Conservation (phyloP, 495 filamentous ascomycete genomes). For the Margaritispora aquatica region DNA sequence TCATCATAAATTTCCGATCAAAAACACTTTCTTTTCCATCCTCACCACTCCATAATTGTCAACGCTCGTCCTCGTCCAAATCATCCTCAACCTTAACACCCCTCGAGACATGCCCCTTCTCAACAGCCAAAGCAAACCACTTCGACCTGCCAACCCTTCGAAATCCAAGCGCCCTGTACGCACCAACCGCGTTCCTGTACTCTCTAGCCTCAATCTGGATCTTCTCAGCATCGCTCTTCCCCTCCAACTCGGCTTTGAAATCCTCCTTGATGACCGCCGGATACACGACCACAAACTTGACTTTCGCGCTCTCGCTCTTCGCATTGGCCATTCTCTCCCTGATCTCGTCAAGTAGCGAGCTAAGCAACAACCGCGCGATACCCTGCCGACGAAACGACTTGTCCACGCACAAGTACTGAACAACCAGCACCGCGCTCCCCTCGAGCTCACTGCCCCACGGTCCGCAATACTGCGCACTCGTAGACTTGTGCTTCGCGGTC, state of each 20-base stretch:
- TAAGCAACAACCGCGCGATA: not conserved
- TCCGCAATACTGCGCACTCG: not conserved
- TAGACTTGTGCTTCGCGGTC: not conserved
- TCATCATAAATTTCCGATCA: no score
- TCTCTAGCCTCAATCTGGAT: not conserved
- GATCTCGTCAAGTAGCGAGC: not conserved
- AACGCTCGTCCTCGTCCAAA: not conserved
- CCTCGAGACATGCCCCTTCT: not conserved
- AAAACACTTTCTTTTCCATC: no score
- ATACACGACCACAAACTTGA: not conserved
- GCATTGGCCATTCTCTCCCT: not conserved
- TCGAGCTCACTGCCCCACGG: not conserved
- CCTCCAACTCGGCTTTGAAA: not conserved
- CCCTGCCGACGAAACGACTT: not conserved
- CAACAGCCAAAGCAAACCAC: slow-evolving; percentile 1
- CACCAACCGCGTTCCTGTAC: not conserved
- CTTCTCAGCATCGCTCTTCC: not conserved
- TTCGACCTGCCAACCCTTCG: not conserved
- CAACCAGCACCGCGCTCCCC: not conserved
- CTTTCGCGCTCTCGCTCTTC: not conserved
- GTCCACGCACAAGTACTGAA: not conserved
- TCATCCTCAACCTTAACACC: not conserved
- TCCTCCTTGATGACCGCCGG: slow-evolving; percentile 1
- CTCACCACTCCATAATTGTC: not conserved
- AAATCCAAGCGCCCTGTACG: not conserved